Percentiles rank a stretch among this genome's conserved stretches.
Conservation (phyloP, 1,284 basidiomycete species). For the Rhodotorula sp. region DNA sequence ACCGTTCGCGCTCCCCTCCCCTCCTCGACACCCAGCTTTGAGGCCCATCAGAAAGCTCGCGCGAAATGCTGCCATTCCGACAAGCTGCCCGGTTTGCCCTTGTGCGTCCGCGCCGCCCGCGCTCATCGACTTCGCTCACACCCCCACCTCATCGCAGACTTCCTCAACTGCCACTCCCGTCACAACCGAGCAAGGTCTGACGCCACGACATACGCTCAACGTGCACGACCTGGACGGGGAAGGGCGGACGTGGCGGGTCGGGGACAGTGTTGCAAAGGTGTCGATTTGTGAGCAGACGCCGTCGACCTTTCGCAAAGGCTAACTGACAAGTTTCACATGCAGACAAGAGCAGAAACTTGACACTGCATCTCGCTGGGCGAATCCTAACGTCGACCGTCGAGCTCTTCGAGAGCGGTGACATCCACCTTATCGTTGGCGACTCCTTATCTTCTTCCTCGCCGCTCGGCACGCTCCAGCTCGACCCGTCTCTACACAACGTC, state of each 20-base stretch:
- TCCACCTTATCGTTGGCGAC: conserved; percentile 14
- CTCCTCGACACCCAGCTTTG: no score
- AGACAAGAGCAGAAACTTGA: conserved; percentile 32
- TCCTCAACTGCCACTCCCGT: background rate
- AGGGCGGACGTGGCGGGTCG: background rate
- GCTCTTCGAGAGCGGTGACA: background rate
- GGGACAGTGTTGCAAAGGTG: conserved; percentile 56
- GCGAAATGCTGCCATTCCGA: background rate
- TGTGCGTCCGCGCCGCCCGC: conserved; percentile 1
- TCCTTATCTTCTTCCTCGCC: background rate
- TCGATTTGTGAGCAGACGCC: conserved; percentile 68
- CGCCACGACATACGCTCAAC: conserved; percentile 11
- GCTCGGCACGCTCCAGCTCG: conserved; percentile 30
- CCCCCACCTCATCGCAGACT: background rate
- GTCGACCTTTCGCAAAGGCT: background rate
- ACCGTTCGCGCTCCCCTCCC: no score
- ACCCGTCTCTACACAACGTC: conserved; percentile 17
- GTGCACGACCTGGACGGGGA: conserved; percentile 25
- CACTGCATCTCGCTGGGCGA: conserved; percentile 2
- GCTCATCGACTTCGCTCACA: background rate
- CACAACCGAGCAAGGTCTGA: conserved; percentile 13
- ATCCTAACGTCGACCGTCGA: conserved; percentile 31
- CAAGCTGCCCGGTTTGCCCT: conserved; percentile 3
- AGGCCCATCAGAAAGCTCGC: no score
- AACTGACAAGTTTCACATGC: background rate